Evolutionary conservation across 2,329 filamentous ascomycete genomes (phyloP), one percentile per base, ranked within the genome.

Genomic region (Chaetomiaceae sp.): DNA sequence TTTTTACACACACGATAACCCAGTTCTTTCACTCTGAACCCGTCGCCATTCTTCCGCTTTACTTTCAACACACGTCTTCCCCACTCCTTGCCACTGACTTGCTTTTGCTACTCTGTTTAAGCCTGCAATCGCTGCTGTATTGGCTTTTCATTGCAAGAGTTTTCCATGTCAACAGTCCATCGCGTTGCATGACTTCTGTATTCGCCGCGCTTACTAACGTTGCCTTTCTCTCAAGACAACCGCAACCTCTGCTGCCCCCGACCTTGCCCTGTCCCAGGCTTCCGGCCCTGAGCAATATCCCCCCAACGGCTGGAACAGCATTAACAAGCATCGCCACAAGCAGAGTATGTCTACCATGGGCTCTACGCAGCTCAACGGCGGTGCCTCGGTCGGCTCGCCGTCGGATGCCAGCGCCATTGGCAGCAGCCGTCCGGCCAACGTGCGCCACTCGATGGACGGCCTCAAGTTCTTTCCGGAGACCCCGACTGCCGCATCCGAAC

Each of bases 201-300:
- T 19, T 41, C 20, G 38, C 9, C 4, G 18, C 20, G 34, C 29
- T 11, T 34, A 40, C 45, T 54, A 42, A 55, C 47, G 29, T 51
- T 51, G 29, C n/a, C 12, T 51, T 52, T 27, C 29, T 40, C 34
- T 15, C 18, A 47, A 93, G 81, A 73, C 91, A 51, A 89, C 87
- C 63, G 81, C 86, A 45, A 89, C 87, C 43, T 89, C 87, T 57
- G 82, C 86, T 62, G 84, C 88, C 43, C 75, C 90, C 60, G 88
- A 95, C 67, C 76, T 94, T 63, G 85, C 87, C 47, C 75, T 83
- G 50, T 81, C 82, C 40, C 81, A 81, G 51, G 81, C 78, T 49
- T 78, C 81, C 38, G 81, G 76, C 53, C 75, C 80, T 48, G 81
- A 88, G 53, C 60, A 63, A 39, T 63, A 32, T 58, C 65, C 65